phyloP scores from a whole-genome alignment of 2,329 filamentous ascomycete genomes.

The Rhynchosporium graminicola region DNA sequence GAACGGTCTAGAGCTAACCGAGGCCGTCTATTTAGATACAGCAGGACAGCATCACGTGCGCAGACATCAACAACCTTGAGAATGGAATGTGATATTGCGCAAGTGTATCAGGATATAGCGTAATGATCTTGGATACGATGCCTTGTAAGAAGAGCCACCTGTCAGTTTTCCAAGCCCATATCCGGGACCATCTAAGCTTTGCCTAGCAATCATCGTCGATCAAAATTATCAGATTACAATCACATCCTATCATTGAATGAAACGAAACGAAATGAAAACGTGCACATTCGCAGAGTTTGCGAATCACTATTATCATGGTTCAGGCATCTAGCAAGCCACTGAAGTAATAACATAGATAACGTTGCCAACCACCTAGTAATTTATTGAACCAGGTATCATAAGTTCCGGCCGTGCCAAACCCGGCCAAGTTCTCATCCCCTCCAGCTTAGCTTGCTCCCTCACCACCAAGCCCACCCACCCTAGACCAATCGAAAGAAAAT shows the following conservation, averaged over 20 bases:
- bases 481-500: neutral
- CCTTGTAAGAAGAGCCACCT: too few relatives aligned
- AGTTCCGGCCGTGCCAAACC: constrained; percentile 16
- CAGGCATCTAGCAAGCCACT: neutral
- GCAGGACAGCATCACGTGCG: neutral
- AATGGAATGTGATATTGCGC: neutral
- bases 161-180: too few relatives aligned
- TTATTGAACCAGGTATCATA: constrained; percentile 17
- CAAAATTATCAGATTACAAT: neutral
- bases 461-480: constrained; percentile 1
- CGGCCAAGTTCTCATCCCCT: neutral
- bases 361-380: neutral
- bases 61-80: neutral
- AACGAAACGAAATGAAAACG: neutral
- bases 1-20: neutral
- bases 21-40: neutral
- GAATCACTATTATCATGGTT: constrained; percentile 5
- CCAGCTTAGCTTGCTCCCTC: neutral
- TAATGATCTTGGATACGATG: too few relatives aligned
- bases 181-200: too few relatives aligned
- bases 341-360: neutral
- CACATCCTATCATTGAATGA: neutral
- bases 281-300: neutral
- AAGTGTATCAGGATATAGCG: neutral
- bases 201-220: too few relatives aligned